phyloP scores from a whole-genome alignment of 2,329 filamentous ascomycete species.

The Aspergillus oerlinghausenensis region DNA sequence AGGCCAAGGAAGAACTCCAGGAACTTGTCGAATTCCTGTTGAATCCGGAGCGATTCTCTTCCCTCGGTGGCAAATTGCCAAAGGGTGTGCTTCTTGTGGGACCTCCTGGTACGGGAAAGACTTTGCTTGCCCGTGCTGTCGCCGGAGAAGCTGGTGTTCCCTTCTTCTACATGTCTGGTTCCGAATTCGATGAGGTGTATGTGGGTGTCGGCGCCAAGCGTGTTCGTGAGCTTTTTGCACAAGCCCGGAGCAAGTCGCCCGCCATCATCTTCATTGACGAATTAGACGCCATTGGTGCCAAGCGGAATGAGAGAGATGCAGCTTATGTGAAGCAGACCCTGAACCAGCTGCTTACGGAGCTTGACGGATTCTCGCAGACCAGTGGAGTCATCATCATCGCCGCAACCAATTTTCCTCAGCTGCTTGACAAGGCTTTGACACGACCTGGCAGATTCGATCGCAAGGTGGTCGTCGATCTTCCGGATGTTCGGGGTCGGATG shows the following conservation, averaged over 20 bases:
- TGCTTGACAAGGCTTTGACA: constrained; percentile 90
- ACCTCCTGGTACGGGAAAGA: constrained; percentile 96
- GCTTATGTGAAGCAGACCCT: constrained; percentile 96
- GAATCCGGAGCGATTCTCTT: constrained; percentile 88
- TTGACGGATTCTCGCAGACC: constrained; percentile 94
- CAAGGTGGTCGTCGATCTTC: constrained; percentile 80
- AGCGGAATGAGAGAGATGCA: constrained; percentile 86
- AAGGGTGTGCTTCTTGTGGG: constrained; percentile 95
- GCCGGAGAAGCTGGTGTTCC: constrained; percentile 95
- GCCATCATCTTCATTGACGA: constrained; percentile 96
- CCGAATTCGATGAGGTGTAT: constrained; percentile 97
- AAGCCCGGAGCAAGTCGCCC: constrained; percentile 79
- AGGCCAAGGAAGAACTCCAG: constrained; percentile 96
- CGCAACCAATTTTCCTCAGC: constrained; percentile 91
- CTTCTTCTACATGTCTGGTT: constrained; percentile 99
- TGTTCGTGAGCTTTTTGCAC: constrained; percentile 84
- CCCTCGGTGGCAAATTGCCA: constrained; percentile 90
- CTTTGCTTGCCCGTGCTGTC: constrained; percentile 87
- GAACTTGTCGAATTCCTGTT: constrained; percentile 95
- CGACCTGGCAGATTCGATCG: constrained; percentile 94
- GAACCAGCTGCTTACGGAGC: constrained; percentile 92
- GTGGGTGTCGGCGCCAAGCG: constrained; percentile 96
- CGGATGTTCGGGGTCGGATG: constrained; percentile 88
- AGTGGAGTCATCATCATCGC: constrained; percentile 93
- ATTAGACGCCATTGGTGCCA: constrained; percentile 88